phyloP scores from a whole-genome alignment of 306 rosid genomes.

The Elaeagnus macrophylla region DNA sequence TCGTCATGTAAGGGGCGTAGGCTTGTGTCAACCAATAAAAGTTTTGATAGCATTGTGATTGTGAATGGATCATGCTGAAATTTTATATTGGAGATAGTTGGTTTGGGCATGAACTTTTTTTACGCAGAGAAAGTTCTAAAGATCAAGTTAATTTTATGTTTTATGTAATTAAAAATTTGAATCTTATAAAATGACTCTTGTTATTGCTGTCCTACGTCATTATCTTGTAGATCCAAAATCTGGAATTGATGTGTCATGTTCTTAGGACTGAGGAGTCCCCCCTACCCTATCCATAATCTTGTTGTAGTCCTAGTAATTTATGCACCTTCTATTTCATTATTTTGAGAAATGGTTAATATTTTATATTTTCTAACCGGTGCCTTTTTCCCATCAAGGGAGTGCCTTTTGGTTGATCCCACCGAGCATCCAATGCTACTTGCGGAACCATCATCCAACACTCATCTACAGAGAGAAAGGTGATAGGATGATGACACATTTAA shows the following conservation, averaged over 20 bases:
- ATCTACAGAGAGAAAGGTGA: slow-evolving; percentile 90
- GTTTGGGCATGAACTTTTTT: neutral
- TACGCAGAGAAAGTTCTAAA: neutral
- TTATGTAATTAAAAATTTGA: neutral
- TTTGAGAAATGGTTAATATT: neutral
- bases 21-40: neutral
- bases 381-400: slow-evolving; percentile 51
- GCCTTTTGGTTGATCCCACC: slow-evolving; percentile 80
- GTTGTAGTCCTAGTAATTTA: neutral
- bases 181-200: neutral
- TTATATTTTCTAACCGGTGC: neutral
- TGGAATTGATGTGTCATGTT: neutral
- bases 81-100: neutral
- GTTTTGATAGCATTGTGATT: neutral
- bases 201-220: neutral
- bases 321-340: neutral
- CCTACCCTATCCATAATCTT: too few relatives aligned
- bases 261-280: too few relatives aligned
- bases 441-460: slow-evolving; percentile 82
- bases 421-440: slow-evolving; percentile 99
- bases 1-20: neutral
- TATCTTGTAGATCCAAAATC: neutral
- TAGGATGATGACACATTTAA: slow-evolving; percentile 2
- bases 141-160: neutral
- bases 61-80: neutral